phyloP scores from a whole-genome alignment of 1,284 basidiomycete genomes.

The Porogramme epimiltina region DNA sequence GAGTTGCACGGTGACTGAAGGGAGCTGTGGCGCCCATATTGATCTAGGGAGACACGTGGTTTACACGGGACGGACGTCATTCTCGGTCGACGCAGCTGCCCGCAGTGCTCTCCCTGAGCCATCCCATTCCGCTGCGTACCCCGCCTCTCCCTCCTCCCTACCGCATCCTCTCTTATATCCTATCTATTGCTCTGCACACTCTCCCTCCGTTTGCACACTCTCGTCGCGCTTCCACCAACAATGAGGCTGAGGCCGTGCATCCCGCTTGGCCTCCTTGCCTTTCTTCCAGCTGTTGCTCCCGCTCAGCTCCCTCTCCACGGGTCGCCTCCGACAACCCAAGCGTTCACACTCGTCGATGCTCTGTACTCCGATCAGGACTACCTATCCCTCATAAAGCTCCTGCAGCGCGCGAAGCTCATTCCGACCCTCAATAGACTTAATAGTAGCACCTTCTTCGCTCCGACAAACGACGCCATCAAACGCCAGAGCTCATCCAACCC shows the following conservation, averaged over 20 bases:
- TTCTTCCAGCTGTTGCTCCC: conserved; percentile 32
- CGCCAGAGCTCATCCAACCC: conserved; percentile 43
- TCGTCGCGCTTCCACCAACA: neutral
- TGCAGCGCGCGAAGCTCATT: conserved; percentile 87
- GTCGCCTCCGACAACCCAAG: conserved; percentile 28
- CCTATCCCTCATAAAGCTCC: conserved; percentile 73
- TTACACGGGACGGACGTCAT: conserved; percentile 19
- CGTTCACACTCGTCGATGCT: conserved; percentile 76
- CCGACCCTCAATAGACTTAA: conserved; percentile 90
- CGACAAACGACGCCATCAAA: conserved; percentile 89
- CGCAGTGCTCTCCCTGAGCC: conserved; percentile 12
- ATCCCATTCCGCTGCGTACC: conserved; percentile 5
- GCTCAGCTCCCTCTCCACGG: conserved; percentile 35
- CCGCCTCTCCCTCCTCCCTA: neutral
- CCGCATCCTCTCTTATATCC: conserved; percentile 2
- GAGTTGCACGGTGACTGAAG: too few species aligned
- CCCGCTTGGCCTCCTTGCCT: conserved; percentile 39
- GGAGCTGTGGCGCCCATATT: too few species aligned
- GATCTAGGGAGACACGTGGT: conserved; percentile 16
- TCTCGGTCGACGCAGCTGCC: conserved; percentile 1
- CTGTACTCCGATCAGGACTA: conserved; percentile 81
- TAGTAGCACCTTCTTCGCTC: conserved; percentile 88
- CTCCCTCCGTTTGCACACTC: neutral
- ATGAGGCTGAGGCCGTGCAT: conserved; percentile 41
- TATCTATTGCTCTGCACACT: neutral